These are phyloP conservation scores for Pyrus communis DNA, from an alignment of 306 rosid genomes.

Conservation along the genomic window DNA sequence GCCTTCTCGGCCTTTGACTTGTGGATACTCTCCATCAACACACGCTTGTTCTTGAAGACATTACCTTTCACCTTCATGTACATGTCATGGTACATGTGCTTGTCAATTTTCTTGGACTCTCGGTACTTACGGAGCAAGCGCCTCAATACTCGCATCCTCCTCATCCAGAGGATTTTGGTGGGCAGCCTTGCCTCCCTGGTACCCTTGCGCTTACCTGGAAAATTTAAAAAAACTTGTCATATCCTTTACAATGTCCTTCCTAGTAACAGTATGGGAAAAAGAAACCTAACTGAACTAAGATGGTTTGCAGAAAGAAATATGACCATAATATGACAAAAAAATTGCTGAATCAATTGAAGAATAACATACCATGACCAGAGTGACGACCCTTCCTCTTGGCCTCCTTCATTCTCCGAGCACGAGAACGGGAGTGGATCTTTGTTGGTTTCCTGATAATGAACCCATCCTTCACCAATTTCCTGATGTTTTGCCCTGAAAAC, in stretches of 20 bases:
- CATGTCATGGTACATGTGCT: slow-evolving; percentile 47
- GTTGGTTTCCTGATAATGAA: slow-evolving; percentile 91
- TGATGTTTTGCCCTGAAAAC: slow-evolving; percentile 70
- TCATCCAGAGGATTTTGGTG: slow-evolving; percentile 54
- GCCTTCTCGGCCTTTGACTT: slow-evolving; percentile 50
- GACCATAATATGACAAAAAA: background rate
- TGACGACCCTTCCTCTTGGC: slow-evolving; percentile 98
- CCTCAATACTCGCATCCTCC: slow-evolving; percentile 45
- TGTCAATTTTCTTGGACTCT: slow-evolving; percentile 40
- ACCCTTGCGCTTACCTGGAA: slow-evolving; percentile 56
- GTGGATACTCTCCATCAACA: slow-evolving; percentile 48
- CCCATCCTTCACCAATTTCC: slow-evolving; percentile 96
- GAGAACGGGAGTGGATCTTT: slow-evolving; percentile 91
- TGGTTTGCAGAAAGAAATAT: background rate
- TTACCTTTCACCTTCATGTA: slow-evolving; percentile 52
- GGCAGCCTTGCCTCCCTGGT: slow-evolving; percentile 60
- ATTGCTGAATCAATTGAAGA: background rate
- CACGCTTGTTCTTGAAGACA: slow-evolving; percentile 46
- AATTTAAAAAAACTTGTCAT: background rate
- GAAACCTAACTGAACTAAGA: background rate
- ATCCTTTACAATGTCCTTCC: background rate
- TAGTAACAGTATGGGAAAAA: background rate
- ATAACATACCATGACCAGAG: slow-evolving; percentile 74
- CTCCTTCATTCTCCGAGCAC: slow-evolving; percentile 85
- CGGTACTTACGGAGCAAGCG: slow-evolving; percentile 45